Evolutionary conservation across 805 yeast genomes (phyloP).

Genomic region (Pichia californica): DNA sequence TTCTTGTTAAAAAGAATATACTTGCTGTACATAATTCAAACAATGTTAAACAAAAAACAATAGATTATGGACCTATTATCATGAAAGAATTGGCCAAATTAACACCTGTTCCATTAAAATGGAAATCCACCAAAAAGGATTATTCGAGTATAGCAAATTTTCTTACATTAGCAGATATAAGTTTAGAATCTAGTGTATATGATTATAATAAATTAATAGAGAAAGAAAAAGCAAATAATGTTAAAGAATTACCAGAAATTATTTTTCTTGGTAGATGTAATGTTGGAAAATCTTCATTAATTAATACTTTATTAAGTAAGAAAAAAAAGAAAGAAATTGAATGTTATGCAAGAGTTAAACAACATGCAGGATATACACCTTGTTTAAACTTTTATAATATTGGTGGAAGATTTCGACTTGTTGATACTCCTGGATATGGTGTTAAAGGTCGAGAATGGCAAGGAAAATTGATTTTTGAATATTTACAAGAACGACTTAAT

Average conservation of each 20-base stretch:
- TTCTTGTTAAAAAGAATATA: no score
- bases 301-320: constrained; percentile 52
- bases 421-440: constrained; percentile 94
- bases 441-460: constrained; percentile 56
- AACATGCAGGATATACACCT: constrained; percentile 39
- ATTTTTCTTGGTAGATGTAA: constrained; percentile 73
- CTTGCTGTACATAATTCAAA: not conserved
- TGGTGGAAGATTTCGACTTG: constrained; percentile 54
- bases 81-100: constrained; percentile 12
- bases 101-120: constrained; percentile 9
- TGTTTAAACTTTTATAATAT: constrained; percentile 68
- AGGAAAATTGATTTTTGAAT: constrained; percentile 62
- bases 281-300: constrained; percentile 77
- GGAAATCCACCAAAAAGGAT: constrained; percentile 6
- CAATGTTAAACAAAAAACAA: not conserved
- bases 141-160: constrained; percentile 25
- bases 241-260: constrained; percentile 57
- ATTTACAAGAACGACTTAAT: constrained; percentile 47
- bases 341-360: constrained; percentile 36
- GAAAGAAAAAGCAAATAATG: not conserved
- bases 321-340: constrained; percentile 21
- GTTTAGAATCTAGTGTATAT: constrained; percentile 56
- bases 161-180: constrained; percentile 41
- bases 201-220: constrained; percentile 26
- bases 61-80: constrained; percentile 16